Base-by-base conservation (phyloP, 208 protist species). In the Acanthamoeba lenticulata region DNA sequence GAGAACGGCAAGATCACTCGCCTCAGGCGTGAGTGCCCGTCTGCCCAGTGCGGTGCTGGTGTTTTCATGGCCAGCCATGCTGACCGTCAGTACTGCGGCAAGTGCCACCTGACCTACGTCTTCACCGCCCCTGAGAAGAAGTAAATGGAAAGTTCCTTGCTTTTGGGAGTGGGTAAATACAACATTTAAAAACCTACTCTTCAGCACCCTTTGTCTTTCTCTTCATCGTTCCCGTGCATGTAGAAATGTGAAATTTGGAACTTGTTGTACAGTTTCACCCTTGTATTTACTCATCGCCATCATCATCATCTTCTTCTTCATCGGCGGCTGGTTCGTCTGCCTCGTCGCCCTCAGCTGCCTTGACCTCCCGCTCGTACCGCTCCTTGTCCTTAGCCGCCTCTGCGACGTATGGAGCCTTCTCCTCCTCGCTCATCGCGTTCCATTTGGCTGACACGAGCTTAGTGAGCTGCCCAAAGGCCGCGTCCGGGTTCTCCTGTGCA, bases 21-120 rank as follows among this genome's bases (percentile, higher is more conserved):
- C 96, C 98, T 98, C 29, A 98, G 98, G 74, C 96, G 98, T 91
- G 98, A 99, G 97, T 99, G 99, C 98, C 97, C 97, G 62, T 94
- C 98, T 96, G 97, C 97, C 32, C 95, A 97, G 74, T 99, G 99
- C 97, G 99, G 99, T 90, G 97, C 99, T 74, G 99, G 99, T 95
- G 97, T 99, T 94, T 99, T 99, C 98, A 99, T 99, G 98, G 99
- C 99, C 60, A 97, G 97, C 94, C 99, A 99, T 97, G 98, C 98
- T 95, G 98, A 99, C 69, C 98, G 99, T 94, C 97, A 99, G 95
- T 99, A 99, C 98, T 99, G 99, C 97, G 99, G 99, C 95, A 99
- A 99, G 98, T 99, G 99, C 98, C 38, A 49, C 36, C 57, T 91
- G 52, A 91, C 85, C 85, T 88, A n/a, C 44, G 79, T 88, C 79